Conservation (phyloP, 371 early-diverging fungal species). For the Mortierella sp. region DNA sequence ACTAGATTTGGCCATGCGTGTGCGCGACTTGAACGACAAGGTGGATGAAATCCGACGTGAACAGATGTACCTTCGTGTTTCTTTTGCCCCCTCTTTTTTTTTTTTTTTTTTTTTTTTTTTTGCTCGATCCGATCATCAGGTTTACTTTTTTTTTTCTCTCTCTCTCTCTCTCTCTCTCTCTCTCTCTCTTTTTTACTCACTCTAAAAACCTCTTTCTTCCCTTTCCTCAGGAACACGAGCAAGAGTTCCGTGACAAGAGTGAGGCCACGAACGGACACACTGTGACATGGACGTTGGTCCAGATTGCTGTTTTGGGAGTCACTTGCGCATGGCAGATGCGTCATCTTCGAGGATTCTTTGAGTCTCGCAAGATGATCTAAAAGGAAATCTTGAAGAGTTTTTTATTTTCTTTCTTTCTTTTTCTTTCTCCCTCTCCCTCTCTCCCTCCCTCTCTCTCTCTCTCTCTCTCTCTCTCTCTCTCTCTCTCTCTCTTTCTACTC, state of each 20-base stretch:
- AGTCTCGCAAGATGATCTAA: conserved; percentile 92
- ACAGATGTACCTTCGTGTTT: conserved; percentile 84
- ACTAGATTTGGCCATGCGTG: conserved; percentile 63
- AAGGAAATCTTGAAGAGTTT: not conserved
- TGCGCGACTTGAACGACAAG: conserved; percentile 81
- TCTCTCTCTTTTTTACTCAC: conserved; percentile 4
- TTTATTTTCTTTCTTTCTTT: no score
- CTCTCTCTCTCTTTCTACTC: not conserved
- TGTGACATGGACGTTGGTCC: conserved; percentile 86
- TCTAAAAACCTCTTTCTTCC: conserved; percentile 14
- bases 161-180: conserved; percentile 3
- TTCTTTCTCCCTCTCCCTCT: not conserved
- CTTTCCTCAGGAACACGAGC: conserved; percentile 75
- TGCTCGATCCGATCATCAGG: not conserved
- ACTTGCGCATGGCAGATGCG: conserved; percentile 91
- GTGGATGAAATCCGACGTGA: conserved; percentile 84
- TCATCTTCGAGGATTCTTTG: conserved; percentile 88
- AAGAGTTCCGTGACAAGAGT: conserved; percentile 84
- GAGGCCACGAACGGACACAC: conserved; percentile 83
- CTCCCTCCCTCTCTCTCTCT: no score
- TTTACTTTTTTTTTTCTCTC: not conserved
- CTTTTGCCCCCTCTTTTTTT: not conserved
- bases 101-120: conserved; percentile 1
- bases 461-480: not conserved
- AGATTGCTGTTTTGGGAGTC: conserved; percentile 76